A percentile compares a stretch with the other conserved stretches of the same genome.
These are phyloP conservation scores for Fusarium ramigenum DNA, from an alignment of 2,329 filamentous ascomycete species.

Conservation along the genomic window DNA sequence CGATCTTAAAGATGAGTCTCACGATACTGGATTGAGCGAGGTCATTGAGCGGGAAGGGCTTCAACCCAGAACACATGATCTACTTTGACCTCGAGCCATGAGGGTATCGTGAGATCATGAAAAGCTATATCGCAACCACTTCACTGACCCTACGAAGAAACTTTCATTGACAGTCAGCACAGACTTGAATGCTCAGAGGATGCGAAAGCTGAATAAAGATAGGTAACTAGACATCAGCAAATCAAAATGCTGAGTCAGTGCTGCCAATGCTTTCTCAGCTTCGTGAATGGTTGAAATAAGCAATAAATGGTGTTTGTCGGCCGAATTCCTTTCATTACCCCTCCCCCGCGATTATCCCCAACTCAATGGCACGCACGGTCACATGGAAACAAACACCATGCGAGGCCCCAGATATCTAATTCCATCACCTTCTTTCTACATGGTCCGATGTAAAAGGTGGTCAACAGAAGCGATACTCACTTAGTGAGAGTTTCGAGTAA, in stretches of 20 bases:
- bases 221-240: neutral
- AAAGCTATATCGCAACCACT: neutral
- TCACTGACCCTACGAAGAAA: neutral
- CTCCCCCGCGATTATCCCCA: conserved; percentile 40
- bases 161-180: no score
- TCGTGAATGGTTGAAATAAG: neutral
- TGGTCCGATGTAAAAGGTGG: conserved; percentile 4
- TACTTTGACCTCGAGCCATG: neutral
- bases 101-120: neutral
- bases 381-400: conserved; percentile 38
- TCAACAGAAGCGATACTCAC: neutral
- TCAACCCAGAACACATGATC: neutral
- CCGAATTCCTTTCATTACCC: conserved; percentile 16
- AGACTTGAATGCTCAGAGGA: neutral
- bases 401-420: conserved; percentile 26
- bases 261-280: neutral
- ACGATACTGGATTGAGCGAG: neutral
- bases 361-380: conserved; percentile 33
- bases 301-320: neutral
- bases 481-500: neutral
- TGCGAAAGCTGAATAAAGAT: neutral
- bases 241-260: neutral
- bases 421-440: conserved; percentile 13
- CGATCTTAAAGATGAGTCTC: neutral
- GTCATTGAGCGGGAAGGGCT: neutral